phyloP scores from a whole-genome alignment of 2,329 filamentous ascomycete genomes.

The Torrubiellomyces zombiae region DNA sequence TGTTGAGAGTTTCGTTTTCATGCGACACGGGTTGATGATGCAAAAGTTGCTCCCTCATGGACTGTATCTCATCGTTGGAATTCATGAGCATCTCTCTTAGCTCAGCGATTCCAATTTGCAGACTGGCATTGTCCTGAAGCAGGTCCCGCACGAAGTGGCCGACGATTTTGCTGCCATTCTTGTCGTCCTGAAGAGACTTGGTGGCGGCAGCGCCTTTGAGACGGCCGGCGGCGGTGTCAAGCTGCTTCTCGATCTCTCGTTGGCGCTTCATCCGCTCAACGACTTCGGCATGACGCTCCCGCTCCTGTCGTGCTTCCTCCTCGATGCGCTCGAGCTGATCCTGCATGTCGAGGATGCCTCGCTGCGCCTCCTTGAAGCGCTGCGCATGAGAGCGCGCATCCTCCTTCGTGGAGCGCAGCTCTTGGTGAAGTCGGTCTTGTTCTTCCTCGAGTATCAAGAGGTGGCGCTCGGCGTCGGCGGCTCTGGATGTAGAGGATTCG shows the following conservation, averaged over 20 bases:
- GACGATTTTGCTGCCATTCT: conserved; percentile 54
- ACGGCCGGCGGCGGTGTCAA: conserved; percentile 62
- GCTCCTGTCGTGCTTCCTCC: conserved; percentile 62
- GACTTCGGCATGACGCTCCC: conserved; percentile 65
- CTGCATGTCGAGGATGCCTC: conserved; percentile 60
- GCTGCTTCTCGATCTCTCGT: conserved; percentile 64
- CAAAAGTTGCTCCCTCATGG: conserved; percentile 63
- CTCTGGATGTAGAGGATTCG: conserved; percentile 55
- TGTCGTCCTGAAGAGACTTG: conserved; percentile 43
- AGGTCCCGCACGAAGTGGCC: conserved; percentile 94
- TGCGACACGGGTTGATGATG: conserved; percentile 52
- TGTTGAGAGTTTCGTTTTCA: conserved; percentile 21
- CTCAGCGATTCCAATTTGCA: conserved; percentile 85
- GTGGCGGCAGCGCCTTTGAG: conserved; percentile 66
- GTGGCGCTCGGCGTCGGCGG: conserved; percentile 66
- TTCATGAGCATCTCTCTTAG: conserved; percentile 76
- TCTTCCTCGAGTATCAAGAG: conserved; percentile 66
- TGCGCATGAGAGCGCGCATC: conserved; percentile 66
- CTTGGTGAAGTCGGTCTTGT: conserved; percentile 54
- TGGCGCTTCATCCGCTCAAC: conserved; percentile 71
- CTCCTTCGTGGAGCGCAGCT: conserved; percentile 48
- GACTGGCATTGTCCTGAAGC: conserved; percentile 81
- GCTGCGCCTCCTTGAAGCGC: conserved; percentile 74
- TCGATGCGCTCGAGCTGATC: conserved; percentile 84
- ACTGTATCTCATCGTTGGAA: conserved; percentile 88